Conservation (phyloP, 495 filamentous ascomycete genomes). For the Podospora anserina region DNA sequence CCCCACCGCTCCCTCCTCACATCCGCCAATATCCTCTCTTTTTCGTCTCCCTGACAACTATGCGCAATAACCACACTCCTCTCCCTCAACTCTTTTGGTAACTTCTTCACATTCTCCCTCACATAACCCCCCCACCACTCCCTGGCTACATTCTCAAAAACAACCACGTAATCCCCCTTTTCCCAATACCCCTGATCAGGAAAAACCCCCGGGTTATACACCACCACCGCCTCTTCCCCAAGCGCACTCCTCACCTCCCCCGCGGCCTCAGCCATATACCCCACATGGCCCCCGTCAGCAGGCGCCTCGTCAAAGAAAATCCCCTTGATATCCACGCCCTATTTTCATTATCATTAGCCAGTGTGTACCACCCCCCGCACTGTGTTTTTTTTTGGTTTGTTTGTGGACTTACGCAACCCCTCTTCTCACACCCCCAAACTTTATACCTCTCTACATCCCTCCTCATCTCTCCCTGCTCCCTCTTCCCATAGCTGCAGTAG, state of each 20-base stretch:
- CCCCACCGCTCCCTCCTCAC: slow-evolving; percentile 19
- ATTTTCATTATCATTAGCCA: background rate
- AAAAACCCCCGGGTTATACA: slow-evolving; percentile 33
- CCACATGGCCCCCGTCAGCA: slow-evolving; percentile 6
- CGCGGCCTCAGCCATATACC: slow-evolving; percentile 18
- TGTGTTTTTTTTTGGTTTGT: too few species aligned
- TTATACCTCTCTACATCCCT: slow-evolving; percentile 34
- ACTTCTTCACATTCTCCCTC: slow-evolving; percentile 11
- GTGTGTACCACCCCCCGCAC: too few species aligned
- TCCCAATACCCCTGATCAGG: slow-evolving; percentile 21
- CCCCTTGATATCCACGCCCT: slow-evolving; percentile 17
- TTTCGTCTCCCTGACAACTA: slow-evolving; percentile 8
- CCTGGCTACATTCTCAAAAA: slow-evolving; percentile 28
- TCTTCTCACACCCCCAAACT: background rate
- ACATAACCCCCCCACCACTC: slow-evolving; percentile 24
- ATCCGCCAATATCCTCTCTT: slow-evolving; percentile 17
- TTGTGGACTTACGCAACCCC: background rate
- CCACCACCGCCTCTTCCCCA: slow-evolving; percentile 6
- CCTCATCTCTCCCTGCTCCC: slow-evolving; percentile 40
- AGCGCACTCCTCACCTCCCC: background rate
- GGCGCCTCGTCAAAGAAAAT: slow-evolving; percentile 29
- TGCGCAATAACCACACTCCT: slow-evolving; percentile 27
- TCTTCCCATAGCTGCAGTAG: slow-evolving; percentile 47
- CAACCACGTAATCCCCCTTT: slow-evolving; percentile 27
- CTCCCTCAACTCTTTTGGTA: slow-evolving; percentile 14